Conservation (phyloP, 148 eudicot species). For the Camellia japonica region DNA sequence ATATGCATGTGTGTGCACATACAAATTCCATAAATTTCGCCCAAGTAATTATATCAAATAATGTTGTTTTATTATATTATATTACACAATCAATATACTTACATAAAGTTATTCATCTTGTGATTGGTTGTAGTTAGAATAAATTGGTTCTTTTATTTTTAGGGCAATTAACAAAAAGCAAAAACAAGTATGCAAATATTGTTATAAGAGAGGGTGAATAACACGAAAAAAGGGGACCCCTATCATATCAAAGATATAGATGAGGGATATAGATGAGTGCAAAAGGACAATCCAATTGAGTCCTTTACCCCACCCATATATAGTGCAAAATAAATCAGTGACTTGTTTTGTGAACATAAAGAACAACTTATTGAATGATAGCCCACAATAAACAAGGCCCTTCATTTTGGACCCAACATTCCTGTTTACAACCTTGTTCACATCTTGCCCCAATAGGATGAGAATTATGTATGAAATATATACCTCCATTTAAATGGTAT, state of each 20-base stretch:
- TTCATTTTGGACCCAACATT: conserved; percentile 26
- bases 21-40: conserved; percentile 28
- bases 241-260: conserved; percentile 12
- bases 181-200: not conserved
- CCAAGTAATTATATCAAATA: conserved; percentile 22
- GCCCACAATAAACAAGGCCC: conserved; percentile 27
- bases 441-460: not conserved
- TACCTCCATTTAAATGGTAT: not conserved
- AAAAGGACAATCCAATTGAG: conserved; percentile 21
- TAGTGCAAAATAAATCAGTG: conserved; percentile 8
- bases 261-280: not conserved
- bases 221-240: not conserved
- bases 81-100: conserved; percentile 6
- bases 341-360: conserved; percentile 20
- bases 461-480: not conserved
- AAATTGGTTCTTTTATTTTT: conserved; percentile 10
- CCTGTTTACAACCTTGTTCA: conserved; percentile 14
- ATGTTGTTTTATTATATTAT: conserved; percentile 24
- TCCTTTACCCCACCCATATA: conserved; percentile 27
- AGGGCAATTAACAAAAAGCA: conserved; percentile 8
- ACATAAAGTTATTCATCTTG: conserved; percentile 2
- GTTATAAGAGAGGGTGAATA: not conserved
- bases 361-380: conserved; percentile 17
- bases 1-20: conserved; percentile 23
- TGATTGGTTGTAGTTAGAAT: not conserved